phyloP scores from a whole-genome alignment of 192 early-diverging fungal species.

The Pilaira anomala region DNA sequence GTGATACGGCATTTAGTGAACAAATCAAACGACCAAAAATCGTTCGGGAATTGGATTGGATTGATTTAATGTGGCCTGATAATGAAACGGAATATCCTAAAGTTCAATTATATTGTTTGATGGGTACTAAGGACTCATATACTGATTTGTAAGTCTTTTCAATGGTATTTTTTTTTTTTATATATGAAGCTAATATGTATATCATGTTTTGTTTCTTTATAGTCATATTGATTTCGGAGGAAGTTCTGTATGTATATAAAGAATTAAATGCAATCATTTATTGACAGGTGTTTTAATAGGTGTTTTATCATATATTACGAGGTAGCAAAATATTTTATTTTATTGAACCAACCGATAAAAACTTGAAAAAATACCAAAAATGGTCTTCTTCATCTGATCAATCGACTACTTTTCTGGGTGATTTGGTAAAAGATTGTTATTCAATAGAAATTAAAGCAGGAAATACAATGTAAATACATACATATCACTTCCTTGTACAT shows the following conservation, averaged over 20 bases:
- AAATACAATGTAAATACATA: constrained; percentile 84
- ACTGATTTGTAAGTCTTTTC: constrained; percentile 70
- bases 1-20: constrained; percentile 63
- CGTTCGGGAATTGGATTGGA: constrained; percentile 87
- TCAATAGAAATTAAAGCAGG: constrained; percentile 73
- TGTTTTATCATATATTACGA: constrained; percentile 87
- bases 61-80: constrained; percentile 82
- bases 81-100: constrained; percentile 71
- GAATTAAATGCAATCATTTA: not conserved
- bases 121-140: constrained; percentile 89
- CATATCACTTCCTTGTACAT: too few species aligned
- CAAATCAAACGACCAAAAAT: constrained; percentile 70
- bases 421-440: constrained; percentile 76
- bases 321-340: constrained; percentile 91
- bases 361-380: constrained; percentile 85
- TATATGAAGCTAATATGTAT: not conserved
- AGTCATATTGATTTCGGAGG: constrained; percentile 85
- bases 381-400: constrained; percentile 90
- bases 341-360: constrained; percentile 75
- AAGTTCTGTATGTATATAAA: constrained; percentile 45
- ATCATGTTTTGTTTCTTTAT: not conserved
- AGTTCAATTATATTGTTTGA: constrained; percentile 89
- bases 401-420: constrained; percentile 75
- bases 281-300: constrained; percentile 28
- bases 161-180: constrained; percentile 1